Evolutionary conservation across 805 yeast species (phyloP).

Genomic region (Ogataea philodendri): DNA sequence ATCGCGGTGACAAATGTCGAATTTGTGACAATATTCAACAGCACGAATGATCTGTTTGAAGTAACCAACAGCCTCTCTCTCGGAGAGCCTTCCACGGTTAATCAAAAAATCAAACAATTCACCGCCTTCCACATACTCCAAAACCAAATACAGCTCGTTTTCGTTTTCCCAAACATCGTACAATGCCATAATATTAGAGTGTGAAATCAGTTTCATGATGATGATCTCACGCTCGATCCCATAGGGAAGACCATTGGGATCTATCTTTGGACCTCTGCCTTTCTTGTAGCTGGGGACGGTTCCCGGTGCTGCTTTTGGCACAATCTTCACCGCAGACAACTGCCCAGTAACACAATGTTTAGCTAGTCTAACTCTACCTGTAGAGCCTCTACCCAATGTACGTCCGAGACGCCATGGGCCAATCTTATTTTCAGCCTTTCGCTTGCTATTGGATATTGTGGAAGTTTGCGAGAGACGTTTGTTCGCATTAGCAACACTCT

Average conservation of each 20-base stretch:
- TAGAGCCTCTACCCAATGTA: conserved; percentile 79
- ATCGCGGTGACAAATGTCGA: conserved; percentile 80
- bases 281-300: conserved; percentile 28
- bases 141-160: conserved; percentile 75
- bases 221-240: conserved; percentile 97
- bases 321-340: conserved; percentile 80
- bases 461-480: conserved; percentile 42
- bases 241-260: conserved; percentile 67
- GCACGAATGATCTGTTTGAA: conserved; percentile 77
- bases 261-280: conserved; percentile 25
- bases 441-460: conserved; percentile 33
- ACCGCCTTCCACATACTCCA: conserved; percentile 88
- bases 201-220: conserved; percentile 92
- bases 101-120: conserved; percentile 76
- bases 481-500: conserved; percentile 37
- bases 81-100: conserved; percentile 66
- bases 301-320: conserved; percentile 50
- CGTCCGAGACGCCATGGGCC: conserved; percentile 85
- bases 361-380: conserved; percentile 76
- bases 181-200: conserved; percentile 87
- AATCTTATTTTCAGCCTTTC: conserved; percentile 43
- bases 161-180: conserved; percentile 98
- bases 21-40: conserved; percentile 76
- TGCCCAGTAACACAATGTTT: conserved; percentile 68
- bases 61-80: conserved; percentile 70